Conservation (phyloP, 768 basidiomycete species). For the Trametes maxima region DNA sequence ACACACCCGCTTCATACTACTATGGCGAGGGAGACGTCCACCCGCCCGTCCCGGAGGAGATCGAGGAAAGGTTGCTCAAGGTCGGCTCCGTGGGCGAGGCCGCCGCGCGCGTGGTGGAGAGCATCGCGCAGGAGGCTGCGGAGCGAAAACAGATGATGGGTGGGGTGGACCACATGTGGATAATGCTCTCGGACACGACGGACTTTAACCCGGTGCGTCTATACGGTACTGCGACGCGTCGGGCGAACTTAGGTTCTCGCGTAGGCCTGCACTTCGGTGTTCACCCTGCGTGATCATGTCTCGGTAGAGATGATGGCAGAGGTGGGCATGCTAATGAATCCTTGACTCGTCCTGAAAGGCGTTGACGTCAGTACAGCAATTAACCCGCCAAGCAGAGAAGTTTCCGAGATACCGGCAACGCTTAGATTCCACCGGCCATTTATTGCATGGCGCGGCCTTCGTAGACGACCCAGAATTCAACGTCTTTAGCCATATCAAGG, state of each 20-base stretch:
- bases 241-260: background rate
- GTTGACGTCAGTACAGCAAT: background rate
- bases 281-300: constrained; percentile 8
- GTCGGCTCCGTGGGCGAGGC: constrained; percentile 1
- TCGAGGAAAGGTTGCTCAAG: constrained; percentile 21
- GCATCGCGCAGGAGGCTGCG: constrained; percentile 19
- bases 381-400: constrained; percentile 13
- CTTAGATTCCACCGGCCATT: constrained; percentile 22
- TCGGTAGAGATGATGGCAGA: constrained; percentile 11
- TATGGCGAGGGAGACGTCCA: constrained; percentile 15
- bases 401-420: constrained; percentile 28
- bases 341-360: no score
- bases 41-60: constrained; percentile 11
- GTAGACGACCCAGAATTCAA: constrained; percentile 29
- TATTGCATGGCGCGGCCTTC: constrained; percentile 26
- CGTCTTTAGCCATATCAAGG: constrained; percentile 22
- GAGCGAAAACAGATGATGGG: constrained; percentile 28
- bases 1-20: constrained; percentile 21
- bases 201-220: constrained; percentile 29
- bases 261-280: constrained; percentile 18
- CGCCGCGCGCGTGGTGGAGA: constrained; percentile 8
- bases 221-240: background rate
- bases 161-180: constrained; percentile 29
- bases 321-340: no score
- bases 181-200: constrained; percentile 24